Percentiles rank a stretch among this genome's conserved stretches.
Evolutionary conservation across 371 early-diverging fungal genomes (phyloP).

Genomic region (Mortierella sp.): DNA sequence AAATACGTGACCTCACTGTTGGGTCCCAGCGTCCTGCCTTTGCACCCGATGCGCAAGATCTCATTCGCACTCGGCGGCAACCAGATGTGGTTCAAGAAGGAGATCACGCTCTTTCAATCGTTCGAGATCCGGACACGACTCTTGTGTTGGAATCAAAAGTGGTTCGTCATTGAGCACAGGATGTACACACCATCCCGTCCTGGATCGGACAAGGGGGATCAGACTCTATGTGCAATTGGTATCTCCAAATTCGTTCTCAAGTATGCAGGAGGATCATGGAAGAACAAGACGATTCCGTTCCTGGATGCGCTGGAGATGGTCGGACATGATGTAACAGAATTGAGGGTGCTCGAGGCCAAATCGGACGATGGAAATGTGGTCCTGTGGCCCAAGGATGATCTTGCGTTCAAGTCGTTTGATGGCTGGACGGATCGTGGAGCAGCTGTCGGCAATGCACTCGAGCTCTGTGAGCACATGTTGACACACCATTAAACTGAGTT

Average conservation of each 20-base stretch:
- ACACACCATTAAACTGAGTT: constrained; percentile 1
- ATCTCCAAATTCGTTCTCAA: constrained; percentile 55
- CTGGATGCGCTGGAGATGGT: constrained; percentile 54
- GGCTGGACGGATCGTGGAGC: constrained; percentile 50
- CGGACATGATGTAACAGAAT: constrained; percentile 41
- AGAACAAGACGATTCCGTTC: constrained; percentile 55
- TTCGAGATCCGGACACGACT: constrained; percentile 52
- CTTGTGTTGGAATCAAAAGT: constrained; percentile 53
- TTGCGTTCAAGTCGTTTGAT: constrained; percentile 44
- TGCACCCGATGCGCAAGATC: constrained; percentile 47
- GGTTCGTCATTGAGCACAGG: constrained; percentile 53
- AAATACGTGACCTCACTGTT: constrained; percentile 53
- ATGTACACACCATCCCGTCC: constrained; percentile 35
- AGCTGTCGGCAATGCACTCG: constrained; percentile 47
- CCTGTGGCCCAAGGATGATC: constrained; percentile 44
- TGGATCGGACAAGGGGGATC: constrained; percentile 8
- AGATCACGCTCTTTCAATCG: constrained; percentile 53
- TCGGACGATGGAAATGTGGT: constrained; percentile 43
- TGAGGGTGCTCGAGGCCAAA: constrained; percentile 37
- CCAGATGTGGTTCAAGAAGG: constrained; percentile 53
- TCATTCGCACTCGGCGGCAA: constrained; percentile 49
- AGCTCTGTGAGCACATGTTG: constrained; percentile 49
- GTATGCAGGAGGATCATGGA: constrained; percentile 47
- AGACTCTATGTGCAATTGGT: constrained; percentile 45
- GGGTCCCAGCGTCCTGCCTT: constrained; percentile 47